Conservation (phyloP, 805 yeast genomes). For the Starmerella riodocensis region DNA sequence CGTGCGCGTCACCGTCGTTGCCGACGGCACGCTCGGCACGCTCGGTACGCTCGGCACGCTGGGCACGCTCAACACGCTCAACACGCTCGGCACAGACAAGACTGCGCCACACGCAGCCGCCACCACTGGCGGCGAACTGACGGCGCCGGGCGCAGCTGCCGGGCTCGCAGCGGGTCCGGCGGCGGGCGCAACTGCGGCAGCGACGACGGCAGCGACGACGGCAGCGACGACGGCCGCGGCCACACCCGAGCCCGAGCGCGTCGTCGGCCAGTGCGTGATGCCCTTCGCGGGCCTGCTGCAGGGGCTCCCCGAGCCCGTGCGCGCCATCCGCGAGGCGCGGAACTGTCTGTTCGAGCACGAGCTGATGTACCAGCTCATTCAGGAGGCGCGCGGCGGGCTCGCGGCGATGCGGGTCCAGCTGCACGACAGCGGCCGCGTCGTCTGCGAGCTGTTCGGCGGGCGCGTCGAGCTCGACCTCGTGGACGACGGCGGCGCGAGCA, state of each 20-base stretch:
- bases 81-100: too few relatives aligned
- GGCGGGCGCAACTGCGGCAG: not conserved
- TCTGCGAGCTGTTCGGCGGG: conserved; percentile 52
- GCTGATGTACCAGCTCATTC: conserved; percentile 58
- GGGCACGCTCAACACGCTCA: too few relatives aligned
- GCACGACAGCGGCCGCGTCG: conserved; percentile 43
- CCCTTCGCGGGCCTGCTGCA: not conserved
- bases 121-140: too few relatives aligned
- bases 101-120: too few relatives aligned
- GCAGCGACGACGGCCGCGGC: not conserved
- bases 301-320: conserved; percentile 24
- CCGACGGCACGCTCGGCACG: conserved; percentile 13
- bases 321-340: conserved; percentile 47
- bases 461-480: conserved; percentile 60
- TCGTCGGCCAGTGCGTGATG: conserved; percentile 6
- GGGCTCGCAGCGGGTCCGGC: too few relatives aligned
- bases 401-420: conserved; percentile 59
- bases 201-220: not conserved
- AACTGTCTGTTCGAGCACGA: conserved; percentile 79
- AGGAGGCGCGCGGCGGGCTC: conserved; percentile 54
- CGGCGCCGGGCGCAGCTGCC: too few relatives aligned
- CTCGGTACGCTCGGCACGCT: too few relatives aligned
- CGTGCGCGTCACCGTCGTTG: conserved; percentile 45
- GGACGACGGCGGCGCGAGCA: conserved; percentile 27
- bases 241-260: conserved; percentile 5